Conservation (phyloP, 1,284 basidiomycete species). For the Mycosarcoma mackinlayi region DNA sequence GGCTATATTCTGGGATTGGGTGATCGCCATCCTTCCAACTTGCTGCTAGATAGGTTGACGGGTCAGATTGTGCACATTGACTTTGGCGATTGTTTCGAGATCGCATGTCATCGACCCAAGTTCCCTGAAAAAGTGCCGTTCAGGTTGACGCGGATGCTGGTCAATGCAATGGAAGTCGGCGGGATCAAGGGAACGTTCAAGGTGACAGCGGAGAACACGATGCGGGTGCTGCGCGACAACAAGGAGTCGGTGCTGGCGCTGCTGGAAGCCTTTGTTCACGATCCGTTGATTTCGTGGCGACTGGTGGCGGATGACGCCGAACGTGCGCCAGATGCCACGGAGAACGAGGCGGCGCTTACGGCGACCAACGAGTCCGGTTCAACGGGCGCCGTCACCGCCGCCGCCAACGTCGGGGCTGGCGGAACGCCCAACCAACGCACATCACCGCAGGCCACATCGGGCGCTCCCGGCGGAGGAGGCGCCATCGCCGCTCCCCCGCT, state of each 20-base stretch:
- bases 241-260: slow-evolving; percentile 98
- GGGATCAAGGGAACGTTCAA: slow-evolving; percentile 98
- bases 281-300: slow-evolving; percentile 74
- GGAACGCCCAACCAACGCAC: slow-evolving; percentile 18
- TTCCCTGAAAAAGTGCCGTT: slow-evolving; percentile 99
- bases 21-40: slow-evolving; percentile 97
- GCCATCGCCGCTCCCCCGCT: slow-evolving; percentile 9
- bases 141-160: slow-evolving; percentile 96
- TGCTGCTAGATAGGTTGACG: slow-evolving; percentile 89
- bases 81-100: slow-evolving; percentile 75
- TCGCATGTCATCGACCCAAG: slow-evolving; percentile 79
- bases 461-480: neutral
- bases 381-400: slow-evolving; percentile 3
- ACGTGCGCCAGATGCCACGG: slow-evolving; percentile 61
- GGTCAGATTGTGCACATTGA: slow-evolving; percentile 98
- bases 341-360: slow-evolving; percentile 43
- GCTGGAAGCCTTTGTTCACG: slow-evolving; percentile 81
- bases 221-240: slow-evolving; percentile 95
- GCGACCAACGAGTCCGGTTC: no score
- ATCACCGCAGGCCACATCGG: neutral
- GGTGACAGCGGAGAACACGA: slow-evolving; percentile 94
- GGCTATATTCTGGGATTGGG: slow-evolving; percentile 93
- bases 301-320: slow-evolving; percentile 56
- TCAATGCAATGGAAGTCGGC: slow-evolving; percentile 96
- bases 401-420: slow-evolving; percentile 8